phyloP scores from a whole-genome alignment of 2,329 filamentous ascomycete genomes.

The Pseudogymnoascus sp. region DNA sequence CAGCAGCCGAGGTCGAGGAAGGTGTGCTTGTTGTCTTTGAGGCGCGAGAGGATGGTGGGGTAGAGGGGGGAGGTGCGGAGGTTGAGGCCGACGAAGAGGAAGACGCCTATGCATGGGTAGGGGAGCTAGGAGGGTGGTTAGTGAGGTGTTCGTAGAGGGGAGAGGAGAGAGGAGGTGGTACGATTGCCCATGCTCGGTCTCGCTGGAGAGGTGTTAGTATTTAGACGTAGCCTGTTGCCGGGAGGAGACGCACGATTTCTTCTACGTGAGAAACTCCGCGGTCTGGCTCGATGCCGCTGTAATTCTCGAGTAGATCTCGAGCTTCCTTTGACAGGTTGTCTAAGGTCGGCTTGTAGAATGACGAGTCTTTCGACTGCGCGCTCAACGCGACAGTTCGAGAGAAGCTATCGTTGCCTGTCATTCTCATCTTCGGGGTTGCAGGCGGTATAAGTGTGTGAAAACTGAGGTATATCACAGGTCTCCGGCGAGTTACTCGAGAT shows the following conservation, averaged over 20 bases:
- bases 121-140: conserved; percentile 5
- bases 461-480: neutral
- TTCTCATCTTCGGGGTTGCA: neutral
- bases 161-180: conserved; percentile 13
- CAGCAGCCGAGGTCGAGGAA: conserved; percentile 35
- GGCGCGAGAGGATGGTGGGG: conserved; percentile 12
- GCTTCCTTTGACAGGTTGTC: conserved; percentile 9
- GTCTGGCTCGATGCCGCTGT: conserved; percentile 12
- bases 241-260: conserved; percentile 9
- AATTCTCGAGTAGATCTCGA: conserved; percentile 15
- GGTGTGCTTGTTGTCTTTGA: conserved; percentile 12
- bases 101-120: conserved; percentile 21
- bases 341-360: conserved; percentile 11
- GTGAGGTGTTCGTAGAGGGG: neutral
- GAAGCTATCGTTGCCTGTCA: neutral
- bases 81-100: conserved; percentile 19
- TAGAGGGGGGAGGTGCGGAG: conserved; percentile 14
- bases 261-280: conserved; percentile 12
- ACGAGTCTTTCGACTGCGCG: neutral
- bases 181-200: conserved; percentile 16
- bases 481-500: neutral
- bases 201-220: conserved; percentile 5
- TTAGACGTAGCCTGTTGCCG: neutral
- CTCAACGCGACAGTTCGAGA: neutral
- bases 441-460: neutral